Conservation (phyloP, 805 yeast species). For the Candida argentea region DNA sequence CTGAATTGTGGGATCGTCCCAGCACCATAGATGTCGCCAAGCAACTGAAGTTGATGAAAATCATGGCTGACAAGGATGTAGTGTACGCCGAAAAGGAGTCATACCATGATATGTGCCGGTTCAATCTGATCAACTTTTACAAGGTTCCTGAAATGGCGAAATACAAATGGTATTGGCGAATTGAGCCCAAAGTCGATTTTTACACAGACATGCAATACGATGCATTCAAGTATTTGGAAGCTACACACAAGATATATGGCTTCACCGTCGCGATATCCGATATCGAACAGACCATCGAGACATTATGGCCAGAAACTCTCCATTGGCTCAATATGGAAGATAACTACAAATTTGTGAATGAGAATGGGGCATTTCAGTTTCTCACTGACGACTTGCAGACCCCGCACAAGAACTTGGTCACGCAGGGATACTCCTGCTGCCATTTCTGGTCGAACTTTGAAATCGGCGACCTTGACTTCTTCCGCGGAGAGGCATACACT, state of each 20-base stretch:
- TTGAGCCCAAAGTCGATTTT: constrained; percentile 87
- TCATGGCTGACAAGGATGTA: constrained; percentile 76
- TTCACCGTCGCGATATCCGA: constrained; percentile 76
- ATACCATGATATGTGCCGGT: constrained; percentile 95
- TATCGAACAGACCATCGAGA: constrained; percentile 72
- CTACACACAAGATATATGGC: constrained; percentile 64
- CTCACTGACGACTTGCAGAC: no score
- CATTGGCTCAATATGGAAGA: constrained; percentile 39
- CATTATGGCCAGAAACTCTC: constrained; percentile 62
- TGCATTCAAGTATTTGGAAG: constrained; percentile 76
- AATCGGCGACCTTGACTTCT: constrained; percentile 74
- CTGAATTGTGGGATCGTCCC: constrained; percentile 59
- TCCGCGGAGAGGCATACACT: constrained; percentile 54
- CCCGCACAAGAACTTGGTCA: no score
- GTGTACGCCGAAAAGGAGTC: constrained; percentile 76
- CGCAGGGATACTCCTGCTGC: constrained; percentile 55
- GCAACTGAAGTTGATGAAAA: constrained; percentile 47
- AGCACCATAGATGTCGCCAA: constrained; percentile 27
- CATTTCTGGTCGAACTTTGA: constrained; percentile 95
- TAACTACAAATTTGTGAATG: no score
- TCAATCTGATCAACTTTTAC: constrained; percentile 74
- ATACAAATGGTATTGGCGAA: constrained; percentile 91
- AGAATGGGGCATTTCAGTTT: constrained; percentile 38
- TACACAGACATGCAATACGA: constrained; percentile 89
- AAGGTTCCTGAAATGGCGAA: constrained; percentile 63